phyloP scores from a whole-genome alignment of 805 yeast genomes.

The Danielozyma ontarioensis region DNA sequence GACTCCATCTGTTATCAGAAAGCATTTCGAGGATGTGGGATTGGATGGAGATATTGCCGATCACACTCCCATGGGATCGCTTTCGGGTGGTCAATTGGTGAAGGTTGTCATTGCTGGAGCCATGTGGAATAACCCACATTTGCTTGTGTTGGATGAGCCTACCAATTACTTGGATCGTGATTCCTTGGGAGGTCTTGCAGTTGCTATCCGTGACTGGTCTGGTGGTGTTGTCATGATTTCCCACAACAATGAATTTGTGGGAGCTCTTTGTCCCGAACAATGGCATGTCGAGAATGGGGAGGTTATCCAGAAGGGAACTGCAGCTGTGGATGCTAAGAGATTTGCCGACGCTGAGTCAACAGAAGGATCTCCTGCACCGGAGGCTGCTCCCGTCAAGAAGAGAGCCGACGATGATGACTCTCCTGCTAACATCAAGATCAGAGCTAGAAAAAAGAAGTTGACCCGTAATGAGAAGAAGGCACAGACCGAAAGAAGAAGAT shows the following conservation, averaged over 20 bases:
- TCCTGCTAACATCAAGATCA: slow-evolving; percentile 93
- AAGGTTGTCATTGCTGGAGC: slow-evolving; percentile 99
- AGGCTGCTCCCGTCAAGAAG: slow-evolving; percentile 27
- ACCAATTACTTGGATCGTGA: slow-evolving; percentile 97
- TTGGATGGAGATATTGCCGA: slow-evolving; percentile 97
- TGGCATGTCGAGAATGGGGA: slow-evolving; percentile 95
- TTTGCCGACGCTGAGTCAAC: slow-evolving; percentile 70
- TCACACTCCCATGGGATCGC: slow-evolving; percentile 93
- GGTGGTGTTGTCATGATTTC: slow-evolving; percentile 99
- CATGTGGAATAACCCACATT: slow-evolving; percentile 99
- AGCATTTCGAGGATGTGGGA: slow-evolving; percentile 97
- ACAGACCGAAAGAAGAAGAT: slow-evolving; percentile 89
- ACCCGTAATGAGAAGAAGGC: slow-evolving; percentile 93
- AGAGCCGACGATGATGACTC: slow-evolving; percentile 74
- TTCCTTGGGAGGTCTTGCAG: slow-evolving; percentile 93
- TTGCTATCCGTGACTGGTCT: slow-evolving; percentile 95
- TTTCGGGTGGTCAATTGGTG: slow-evolving; percentile 97
- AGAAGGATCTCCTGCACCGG: slow-evolving; percentile 42
- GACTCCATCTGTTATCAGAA: slow-evolving; percentile 84
- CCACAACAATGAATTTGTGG: slow-evolving; percentile 94
- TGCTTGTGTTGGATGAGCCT: slow-evolving; percentile 95
- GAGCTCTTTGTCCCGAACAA: slow-evolving; percentile 97
- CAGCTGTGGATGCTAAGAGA: slow-evolving; percentile 67
- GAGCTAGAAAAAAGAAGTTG: slow-evolving; percentile 90
- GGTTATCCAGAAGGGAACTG: slow-evolving; percentile 77